Conservation (phyloP, 495 filamentous ascomycete genomes). For the Lepraria neglecta region DNA sequence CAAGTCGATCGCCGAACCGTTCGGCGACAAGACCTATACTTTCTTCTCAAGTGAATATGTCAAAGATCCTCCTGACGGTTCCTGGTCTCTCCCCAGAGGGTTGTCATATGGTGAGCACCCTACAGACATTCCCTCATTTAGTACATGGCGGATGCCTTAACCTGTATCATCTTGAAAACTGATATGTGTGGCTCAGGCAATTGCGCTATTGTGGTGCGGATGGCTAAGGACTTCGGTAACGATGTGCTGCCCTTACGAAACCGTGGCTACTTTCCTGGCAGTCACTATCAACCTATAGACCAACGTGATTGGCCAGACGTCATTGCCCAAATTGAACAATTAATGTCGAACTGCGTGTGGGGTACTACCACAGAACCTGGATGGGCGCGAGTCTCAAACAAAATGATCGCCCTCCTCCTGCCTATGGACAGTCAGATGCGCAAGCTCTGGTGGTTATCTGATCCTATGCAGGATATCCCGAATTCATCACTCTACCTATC, state of each 20-base stretch:
- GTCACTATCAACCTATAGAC: neutral
- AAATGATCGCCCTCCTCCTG: conserved; percentile 2
- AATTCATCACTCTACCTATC: conserved; percentile 2
- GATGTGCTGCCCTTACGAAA: conserved; percentile 11
- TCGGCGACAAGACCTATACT: neutral
- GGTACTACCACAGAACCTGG: neutral
- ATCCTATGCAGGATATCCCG: neutral
- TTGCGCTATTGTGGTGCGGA: neutral
- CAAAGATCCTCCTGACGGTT: neutral
- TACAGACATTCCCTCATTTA: too few relatives aligned
- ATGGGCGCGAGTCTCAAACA: conserved; percentile 3
- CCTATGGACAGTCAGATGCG: conserved; percentile 7
- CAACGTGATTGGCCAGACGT: conserved; percentile 2
- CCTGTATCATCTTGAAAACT: neutral
- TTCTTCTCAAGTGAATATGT: conserved; percentile 5
- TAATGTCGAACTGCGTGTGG: conserved; percentile 3
- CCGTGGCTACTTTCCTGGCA: conserved; percentile 1
- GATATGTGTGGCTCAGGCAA: neutral
- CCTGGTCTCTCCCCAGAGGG: neutral
- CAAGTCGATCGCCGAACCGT: neutral
- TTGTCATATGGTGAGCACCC: neutral
- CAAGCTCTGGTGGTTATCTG: neutral
- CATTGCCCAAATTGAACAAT: neutral
- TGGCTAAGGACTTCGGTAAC: conserved; percentile 11
- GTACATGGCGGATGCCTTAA: too few relatives aligned